A percentile compares a stretch with the other conserved stretches of the same genome.
These are phyloP conservation scores for Verbena officinalis DNA, from an alignment of 257 asterid genomes.

Conservation along the genomic window DNA sequence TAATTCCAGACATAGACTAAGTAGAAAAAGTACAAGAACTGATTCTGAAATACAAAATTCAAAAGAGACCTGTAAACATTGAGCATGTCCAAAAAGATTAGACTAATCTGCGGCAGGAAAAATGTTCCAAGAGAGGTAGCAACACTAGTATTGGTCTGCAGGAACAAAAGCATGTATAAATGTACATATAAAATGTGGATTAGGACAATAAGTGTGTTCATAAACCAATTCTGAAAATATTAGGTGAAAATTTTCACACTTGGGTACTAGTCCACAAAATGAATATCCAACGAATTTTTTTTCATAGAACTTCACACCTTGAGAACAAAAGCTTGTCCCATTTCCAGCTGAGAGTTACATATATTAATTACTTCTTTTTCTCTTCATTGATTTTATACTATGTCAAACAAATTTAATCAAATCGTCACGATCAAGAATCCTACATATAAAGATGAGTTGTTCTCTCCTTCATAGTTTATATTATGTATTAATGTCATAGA, in stretches of 20 bases:
- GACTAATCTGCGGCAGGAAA: conserved; percentile 83
- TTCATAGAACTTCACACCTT: background rate
- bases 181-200: background rate
- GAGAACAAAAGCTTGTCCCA: background rate
- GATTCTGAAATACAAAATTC: conserved; percentile 17
- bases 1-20: conserved; percentile 16
- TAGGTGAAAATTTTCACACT: background rate
- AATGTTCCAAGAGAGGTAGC: conserved; percentile 89
- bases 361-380: too few relatives aligned
- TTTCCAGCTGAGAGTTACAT: background rate
- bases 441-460: too few relatives aligned
- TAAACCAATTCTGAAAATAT: background rate
- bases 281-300: background rate
- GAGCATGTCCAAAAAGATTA: conserved; percentile 92
- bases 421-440: too few relatives aligned
- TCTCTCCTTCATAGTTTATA: too few relatives aligned
- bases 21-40: background rate
- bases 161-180: conserved; percentile 24
- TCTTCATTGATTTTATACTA: too few relatives aligned
- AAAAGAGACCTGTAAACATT: conserved; percentile 81
- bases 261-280: background rate
- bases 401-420: too few relatives aligned
- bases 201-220: background rate
- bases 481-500: too few relatives aligned
- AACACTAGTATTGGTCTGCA: conserved; percentile 94